Conservation (phyloP, 2,329 filamentous ascomycete genomes). For the Aurifilum marmelostoma region DNA sequence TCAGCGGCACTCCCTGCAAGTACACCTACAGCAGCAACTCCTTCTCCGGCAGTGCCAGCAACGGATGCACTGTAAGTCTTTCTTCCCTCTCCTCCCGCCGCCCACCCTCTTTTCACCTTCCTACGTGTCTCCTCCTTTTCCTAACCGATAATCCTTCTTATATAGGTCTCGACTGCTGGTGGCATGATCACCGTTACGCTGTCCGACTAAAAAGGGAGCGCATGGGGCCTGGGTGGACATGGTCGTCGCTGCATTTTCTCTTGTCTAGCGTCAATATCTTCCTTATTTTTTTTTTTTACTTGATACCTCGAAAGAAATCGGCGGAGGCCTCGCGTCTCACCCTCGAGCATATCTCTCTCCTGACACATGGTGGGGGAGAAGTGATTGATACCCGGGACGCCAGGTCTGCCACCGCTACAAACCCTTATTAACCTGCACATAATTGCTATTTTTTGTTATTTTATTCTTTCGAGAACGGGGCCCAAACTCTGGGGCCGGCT, state of each 20-base stretch:
- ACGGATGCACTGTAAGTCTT: constrained; percentile 86
- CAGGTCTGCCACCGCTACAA: constrained; percentile 11
- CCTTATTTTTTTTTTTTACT: constrained; percentile 8
- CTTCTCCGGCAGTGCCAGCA: constrained; percentile 35
- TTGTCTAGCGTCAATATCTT: constrained; percentile 27
- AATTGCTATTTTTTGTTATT: constrained; percentile 26
- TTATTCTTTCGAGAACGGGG: constrained; percentile 22
- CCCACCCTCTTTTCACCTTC: background rate
- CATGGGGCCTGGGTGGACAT: constrained; percentile 16
- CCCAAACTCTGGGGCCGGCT: background rate
- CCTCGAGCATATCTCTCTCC: constrained; percentile 13
- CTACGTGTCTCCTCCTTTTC: background rate
- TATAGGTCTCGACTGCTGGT: constrained; percentile 24
- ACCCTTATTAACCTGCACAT: constrained; percentile 28
- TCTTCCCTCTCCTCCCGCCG: background rate
- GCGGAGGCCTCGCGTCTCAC: constrained; percentile 13
- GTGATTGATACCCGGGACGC: constrained; percentile 16
- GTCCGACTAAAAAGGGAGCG: constrained; percentile 16
- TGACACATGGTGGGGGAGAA: background rate
- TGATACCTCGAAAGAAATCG: constrained; percentile 8
- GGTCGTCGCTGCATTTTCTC: constrained; percentile 20
- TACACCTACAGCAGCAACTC: constrained; percentile 47
- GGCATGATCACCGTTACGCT: constrained; percentile 26
- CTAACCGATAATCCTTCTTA: background rate
- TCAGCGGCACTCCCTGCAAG: constrained; percentile 53